phyloP scores from a whole-genome alignment of 331 rosid species.

The Dryas integrifolia region DNA sequence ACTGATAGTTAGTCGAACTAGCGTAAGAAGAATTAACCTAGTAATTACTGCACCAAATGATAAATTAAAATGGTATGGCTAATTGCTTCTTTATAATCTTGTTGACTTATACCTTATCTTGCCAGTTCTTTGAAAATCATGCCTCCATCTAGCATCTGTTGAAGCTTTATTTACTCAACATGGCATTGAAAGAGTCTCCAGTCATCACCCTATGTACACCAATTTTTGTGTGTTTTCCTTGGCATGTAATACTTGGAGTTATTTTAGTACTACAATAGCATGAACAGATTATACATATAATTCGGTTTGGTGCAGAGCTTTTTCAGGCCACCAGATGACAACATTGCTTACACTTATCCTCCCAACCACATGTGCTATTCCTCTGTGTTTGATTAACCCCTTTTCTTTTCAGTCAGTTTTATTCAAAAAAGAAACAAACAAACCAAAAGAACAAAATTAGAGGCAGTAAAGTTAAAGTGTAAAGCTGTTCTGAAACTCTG shows the following conservation, averaged over 20 bases:
- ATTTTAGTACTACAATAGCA: too few relatives aligned
- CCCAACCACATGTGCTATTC: conserved; percentile 15
- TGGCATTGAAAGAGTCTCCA: not conserved
- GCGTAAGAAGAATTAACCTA: not conserved
- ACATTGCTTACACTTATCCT: conserved; percentile 13
- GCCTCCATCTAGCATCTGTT: not conserved
- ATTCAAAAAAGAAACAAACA: too few relatives aligned
- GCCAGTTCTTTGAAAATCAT: not conserved
- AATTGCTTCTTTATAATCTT: not conserved
- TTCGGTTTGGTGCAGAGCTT: too few relatives aligned
- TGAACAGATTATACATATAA: too few relatives aligned
- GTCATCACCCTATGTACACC: not conserved
- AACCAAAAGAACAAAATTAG: too few relatives aligned
- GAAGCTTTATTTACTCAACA: not conserved
- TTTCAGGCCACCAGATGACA: not conserved
- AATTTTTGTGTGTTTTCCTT: too few relatives aligned
- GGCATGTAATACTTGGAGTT: not conserved
- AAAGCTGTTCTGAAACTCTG: not conserved
- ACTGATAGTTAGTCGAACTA: not conserved
- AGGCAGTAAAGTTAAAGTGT: not conserved
- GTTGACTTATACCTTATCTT: not conserved
- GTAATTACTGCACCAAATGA: too few relatives aligned
- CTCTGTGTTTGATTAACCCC: not conserved
- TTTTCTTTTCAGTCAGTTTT: too few relatives aligned
- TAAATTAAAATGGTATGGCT: not conserved